These are phyloP conservation scores for Globisporangium megalacanthum DNA, from an alignment of 352 stramenopile species.

Conservation along the genomic window DNA sequence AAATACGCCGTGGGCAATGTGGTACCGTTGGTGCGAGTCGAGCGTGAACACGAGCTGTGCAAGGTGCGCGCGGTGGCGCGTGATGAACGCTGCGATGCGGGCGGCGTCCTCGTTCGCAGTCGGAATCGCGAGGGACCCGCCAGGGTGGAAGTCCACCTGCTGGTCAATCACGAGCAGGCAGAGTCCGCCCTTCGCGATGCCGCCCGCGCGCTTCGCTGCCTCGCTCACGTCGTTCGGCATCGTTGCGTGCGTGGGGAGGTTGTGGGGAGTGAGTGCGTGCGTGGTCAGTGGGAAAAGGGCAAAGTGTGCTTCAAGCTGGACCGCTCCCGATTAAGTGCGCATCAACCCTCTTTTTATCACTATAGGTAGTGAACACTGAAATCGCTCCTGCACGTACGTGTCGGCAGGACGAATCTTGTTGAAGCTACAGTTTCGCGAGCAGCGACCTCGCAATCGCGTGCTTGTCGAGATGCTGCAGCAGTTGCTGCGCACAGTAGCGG, in stretches of 20 bases:
- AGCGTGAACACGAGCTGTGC: conserved; percentile 93
- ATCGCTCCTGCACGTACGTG: background rate
- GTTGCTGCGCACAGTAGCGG: conserved; percentile 47
- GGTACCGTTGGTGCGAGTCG: conserved; percentile 94
- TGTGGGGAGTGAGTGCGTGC: background rate
- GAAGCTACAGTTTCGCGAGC: conserved; percentile 11
- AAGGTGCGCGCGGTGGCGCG: conserved; percentile 45
- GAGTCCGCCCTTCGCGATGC: conserved; percentile 40
- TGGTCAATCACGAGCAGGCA: conserved; percentile 93
- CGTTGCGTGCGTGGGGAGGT: too few species aligned
- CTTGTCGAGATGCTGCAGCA: conserved; percentile 41
- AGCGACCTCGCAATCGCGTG: conserved; percentile 11
- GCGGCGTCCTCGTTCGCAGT: conserved; percentile 86
- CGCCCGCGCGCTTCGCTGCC: conserved; percentile 32
- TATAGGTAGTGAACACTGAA: too few species aligned
- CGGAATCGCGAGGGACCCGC: conserved; percentile 93
- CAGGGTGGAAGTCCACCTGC: conserved; percentile 96
- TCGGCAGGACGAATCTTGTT: background rate
- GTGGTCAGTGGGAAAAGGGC: background rate
- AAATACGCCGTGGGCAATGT: conserved; percentile 95
- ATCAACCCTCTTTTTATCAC: too few species aligned
- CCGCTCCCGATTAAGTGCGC: conserved; percentile 4
- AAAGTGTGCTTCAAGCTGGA: conserved; percentile 3
- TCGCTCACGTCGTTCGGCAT: conserved; percentile 24
- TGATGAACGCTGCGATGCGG: conserved; percentile 88